Evolutionary conservation across 306 rosid genomes (phyloP), one percentile per base, ranked within the genome.

Genomic region (Cicer chorassanicum): DNA sequence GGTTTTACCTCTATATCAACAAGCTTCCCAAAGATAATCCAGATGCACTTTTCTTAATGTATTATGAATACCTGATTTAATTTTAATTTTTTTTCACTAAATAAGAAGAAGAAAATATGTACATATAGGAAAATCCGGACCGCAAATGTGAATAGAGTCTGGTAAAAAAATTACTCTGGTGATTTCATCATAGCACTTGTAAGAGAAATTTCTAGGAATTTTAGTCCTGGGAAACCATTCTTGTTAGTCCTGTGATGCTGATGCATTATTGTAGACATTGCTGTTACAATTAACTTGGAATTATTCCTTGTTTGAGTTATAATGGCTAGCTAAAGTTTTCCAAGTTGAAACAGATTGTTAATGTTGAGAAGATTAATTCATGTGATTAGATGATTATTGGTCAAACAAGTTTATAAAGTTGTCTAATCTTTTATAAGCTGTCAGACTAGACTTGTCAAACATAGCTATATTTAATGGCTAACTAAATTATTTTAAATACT

Each of bases 1-100:
- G 89, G 0, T 94, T 94, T 85, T 90, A 90, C 83, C 96, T 90
- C 79, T 94, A 92, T 18, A 80, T 94, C 80, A 92, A 85, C 80
- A 85, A 95, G 89, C 76, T 94, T 34, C 99, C 99, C 9, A 94
- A 92, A 80, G 95, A 92, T 78, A 75, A 85, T 70, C 97, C 99
- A 0, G 99, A 94, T 69, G 91, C 97, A 68, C 99, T 90, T 69
- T 94, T 94, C 82, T 65, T 90, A 81, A 86, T 92, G 79, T 94
- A 94, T 73, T 94, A 88, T 57, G 99, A 94, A 76, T 94, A 94
- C 78, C 77, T 88, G 24, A 85, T 94, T 78, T 94, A 87, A 80
- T 70, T 63, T 50, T 40, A 29, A 19, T 66, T 55, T 6, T 12
- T 1, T 55, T 40, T 76, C 13, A 72, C 73, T 24, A 78, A 65